Evolutionary conservation across 2,329 filamentous ascomycete genomes (phyloP).

Genomic region (Ascochyta fabae): DNA sequence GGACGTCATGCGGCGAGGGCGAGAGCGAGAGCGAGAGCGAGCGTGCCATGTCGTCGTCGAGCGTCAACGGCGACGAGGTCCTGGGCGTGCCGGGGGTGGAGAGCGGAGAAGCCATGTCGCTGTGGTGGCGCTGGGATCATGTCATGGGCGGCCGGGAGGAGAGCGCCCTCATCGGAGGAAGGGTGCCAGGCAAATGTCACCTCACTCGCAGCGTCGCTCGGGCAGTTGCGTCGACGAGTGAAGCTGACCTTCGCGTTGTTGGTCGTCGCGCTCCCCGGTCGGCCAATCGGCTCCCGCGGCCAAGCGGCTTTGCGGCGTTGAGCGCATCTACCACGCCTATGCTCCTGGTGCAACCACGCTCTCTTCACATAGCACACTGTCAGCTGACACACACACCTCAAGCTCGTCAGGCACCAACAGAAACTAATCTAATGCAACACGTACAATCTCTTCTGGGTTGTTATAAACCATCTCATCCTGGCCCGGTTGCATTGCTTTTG

Average conservation of each 20-base stretch:
- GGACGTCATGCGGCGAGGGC: constrained; percentile 31
- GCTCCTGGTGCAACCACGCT: constrained; percentile 5
- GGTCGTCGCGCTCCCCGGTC: constrained; percentile 2
- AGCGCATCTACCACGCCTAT: constrained; percentile 4
- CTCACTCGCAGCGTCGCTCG: constrained; percentile 27
- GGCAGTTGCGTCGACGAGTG: constrained; percentile 20
- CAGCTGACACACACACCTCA: not conserved
- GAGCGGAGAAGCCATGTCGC: constrained; percentile 43
- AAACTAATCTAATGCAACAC: not conserved
- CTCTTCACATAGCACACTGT: not conserved
- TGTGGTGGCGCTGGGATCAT: constrained; percentile 31
- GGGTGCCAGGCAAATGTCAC: constrained; percentile 27
- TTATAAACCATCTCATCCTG: not conserved
- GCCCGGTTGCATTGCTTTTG: not conserved
- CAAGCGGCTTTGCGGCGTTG: constrained; percentile 9
- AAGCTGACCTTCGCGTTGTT: constrained; percentile 5
- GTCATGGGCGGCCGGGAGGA: constrained; percentile 32
- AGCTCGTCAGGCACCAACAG: not conserved
- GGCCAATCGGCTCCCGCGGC: constrained; percentile 7
- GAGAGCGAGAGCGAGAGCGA: constrained; percentile 29
- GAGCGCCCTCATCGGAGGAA: constrained; percentile 39
- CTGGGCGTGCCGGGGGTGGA: constrained; percentile 36
- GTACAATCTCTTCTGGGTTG: not conserved
- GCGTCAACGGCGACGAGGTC: constrained; percentile 37
- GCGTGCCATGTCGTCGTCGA: constrained; percentile 31